Evolutionary conservation across 495 filamentous ascomycete species (phyloP).

Genomic region (Xanthoparmelia taractica): DNA sequence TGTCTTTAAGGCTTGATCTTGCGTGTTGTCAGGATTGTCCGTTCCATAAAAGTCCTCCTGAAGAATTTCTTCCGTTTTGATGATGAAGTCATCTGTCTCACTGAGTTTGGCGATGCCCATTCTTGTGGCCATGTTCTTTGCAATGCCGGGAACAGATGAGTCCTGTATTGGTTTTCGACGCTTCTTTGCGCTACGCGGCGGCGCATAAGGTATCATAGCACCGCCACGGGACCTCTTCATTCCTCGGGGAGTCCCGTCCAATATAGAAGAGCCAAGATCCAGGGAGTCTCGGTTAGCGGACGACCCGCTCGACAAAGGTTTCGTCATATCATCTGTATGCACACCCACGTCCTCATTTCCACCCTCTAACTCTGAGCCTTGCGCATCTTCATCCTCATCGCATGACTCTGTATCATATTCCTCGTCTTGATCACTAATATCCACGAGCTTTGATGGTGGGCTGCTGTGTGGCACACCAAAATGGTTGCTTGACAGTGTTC

Average conservation of each 20-base stretch:
- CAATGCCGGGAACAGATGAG: constrained; percentile 42
- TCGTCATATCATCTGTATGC: neutral
- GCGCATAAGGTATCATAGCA: constrained; percentile 36
- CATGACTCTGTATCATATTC: constrained; percentile 32
- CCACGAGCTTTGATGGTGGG: constrained; percentile 24
- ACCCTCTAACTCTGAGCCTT: constrained; percentile 35
- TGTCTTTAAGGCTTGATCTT: constrained; percentile 47
- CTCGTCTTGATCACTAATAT: constrained; percentile 20
- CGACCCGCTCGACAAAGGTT: neutral
- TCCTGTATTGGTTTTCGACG: constrained; percentile 27
- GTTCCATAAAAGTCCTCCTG: constrained; percentile 29
- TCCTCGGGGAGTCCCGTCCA: constrained; percentile 39
- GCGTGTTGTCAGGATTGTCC: constrained; percentile 50
- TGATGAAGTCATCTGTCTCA: constrained; percentile 48
- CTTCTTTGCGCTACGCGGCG: constrained; percentile 36
- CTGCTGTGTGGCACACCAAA: constrained; percentile 32
- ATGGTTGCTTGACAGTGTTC: constrained; percentile 33
- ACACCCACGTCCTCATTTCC: constrained; percentile 4
- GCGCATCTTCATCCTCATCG: constrained; percentile 28
- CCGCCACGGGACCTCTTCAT: constrained; percentile 35
- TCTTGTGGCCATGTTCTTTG: constrained; percentile 43
- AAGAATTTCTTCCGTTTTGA: constrained; percentile 47
- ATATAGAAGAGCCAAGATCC: constrained; percentile 24
- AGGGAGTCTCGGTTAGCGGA: neutral
- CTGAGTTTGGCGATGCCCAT: constrained; percentile 37